These are phyloP conservation scores for Colletotrichum spinosum DNA, from an alignment of 2,329 filamentous ascomycete genomes.

Conservation along the genomic window DNA sequence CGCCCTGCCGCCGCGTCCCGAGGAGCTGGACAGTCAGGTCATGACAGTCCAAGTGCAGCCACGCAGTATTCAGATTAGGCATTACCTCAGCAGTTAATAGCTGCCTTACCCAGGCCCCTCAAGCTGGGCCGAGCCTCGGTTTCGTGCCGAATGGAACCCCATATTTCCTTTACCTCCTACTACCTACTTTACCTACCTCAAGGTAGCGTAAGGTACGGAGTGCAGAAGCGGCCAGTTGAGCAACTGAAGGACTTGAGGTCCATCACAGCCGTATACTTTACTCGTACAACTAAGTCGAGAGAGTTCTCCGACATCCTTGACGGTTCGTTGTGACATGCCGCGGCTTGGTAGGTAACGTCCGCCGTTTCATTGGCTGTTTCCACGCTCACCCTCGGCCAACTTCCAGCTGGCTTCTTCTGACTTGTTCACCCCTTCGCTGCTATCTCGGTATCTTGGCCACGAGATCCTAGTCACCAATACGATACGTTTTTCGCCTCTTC, in stretches of 20 bases:
- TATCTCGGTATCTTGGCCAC: constrained; percentile 13
- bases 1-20: constrained; percentile 33
- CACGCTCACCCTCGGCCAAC: neutral
- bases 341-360: neutral
- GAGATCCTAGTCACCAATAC: neutral
- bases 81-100: too few relatives aligned
- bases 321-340: too few relatives aligned
- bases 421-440: neutral
- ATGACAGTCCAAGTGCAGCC: neutral
- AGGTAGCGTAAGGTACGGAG: too few relatives aligned
- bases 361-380: constrained; percentile 13
- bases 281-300: too few relatives aligned
- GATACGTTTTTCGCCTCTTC: neutral
- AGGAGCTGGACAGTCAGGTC: constrained; percentile 26
- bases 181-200: too few relatives aligned
- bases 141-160: neutral
- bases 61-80: neutral
- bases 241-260: too few relatives aligned
- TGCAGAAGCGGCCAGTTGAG: too few relatives aligned
- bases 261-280: too few relatives aligned
- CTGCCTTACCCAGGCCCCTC: too few relatives aligned
- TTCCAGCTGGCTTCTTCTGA: neutral
- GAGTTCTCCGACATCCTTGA: too few relatives aligned
- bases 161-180: too few relatives aligned
- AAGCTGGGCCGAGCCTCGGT: neutral